Evolutionary conservation across 1,284 basidiomycete species (phyloP), one percentile per base, ranked within the genome.

Genomic region (Baeospora myosura): DNA sequence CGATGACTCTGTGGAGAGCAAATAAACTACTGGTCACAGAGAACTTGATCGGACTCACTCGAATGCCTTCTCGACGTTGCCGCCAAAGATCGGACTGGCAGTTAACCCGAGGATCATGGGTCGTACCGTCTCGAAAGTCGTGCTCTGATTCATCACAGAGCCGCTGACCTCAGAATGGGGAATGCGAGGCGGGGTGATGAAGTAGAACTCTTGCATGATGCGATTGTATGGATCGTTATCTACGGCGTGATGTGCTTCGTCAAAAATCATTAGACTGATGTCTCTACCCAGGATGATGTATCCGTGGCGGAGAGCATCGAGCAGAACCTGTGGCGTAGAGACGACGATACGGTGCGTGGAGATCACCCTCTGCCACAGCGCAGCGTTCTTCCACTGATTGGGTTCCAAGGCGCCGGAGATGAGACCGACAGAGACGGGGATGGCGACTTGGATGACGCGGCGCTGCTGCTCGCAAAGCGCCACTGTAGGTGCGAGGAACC

Each of bases 401-500:
- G 87, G 85, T 42, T 85, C 79, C 30, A 77, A 64, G 2, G 76
- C 66, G 2, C 87, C 86, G 5, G 81, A 81, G 31, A 87, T 75
- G 38, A 83, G 55, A 22, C 76, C 76, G 28, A 82, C 74, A 18
- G 76, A 59, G 7, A 74, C 68, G 10, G 77, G 69, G 22, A 84
- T 62, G 29, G 74, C 63, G 26, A 57, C 51, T 37, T 63, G 49
- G 38, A 90, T 81, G 3, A 81, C 82, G 4, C 57, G 50, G 29
- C 66, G 64, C 55, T 90, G 88, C 53, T 90, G 84, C 39, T 78
- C 69, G 46, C 84, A 86, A 1, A 90, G 66, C 0, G 82, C 72
- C 0, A 88, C 85, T 0, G 86, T 88, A 0, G 88, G 87, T 0
- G 82, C 81, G 17, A 88, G 56, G 54, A 89, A 89, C 82, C 84